Evolutionary conservation across 441 rosid species (phyloP), one percentile per base, ranked within the genome.

Genomic region (Theobroma grandiflorum): DNA sequence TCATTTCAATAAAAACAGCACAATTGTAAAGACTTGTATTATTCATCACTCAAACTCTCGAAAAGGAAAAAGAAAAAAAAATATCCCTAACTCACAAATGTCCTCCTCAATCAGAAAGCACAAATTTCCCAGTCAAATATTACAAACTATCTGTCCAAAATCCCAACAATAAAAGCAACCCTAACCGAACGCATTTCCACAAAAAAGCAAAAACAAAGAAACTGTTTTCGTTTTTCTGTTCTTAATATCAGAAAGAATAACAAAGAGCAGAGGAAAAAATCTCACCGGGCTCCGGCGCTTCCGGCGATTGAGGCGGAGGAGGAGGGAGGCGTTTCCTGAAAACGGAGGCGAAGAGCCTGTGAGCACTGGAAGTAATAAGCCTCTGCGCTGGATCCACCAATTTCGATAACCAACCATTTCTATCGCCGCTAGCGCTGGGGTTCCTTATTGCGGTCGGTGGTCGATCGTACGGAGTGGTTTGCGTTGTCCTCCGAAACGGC

Each of bases 301-400:
- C 43, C 14, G 84, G 89, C 4, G 85, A 79, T n/a, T 86, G 90
- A 26, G 81, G 87, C 22, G 88, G 86, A 8, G 92, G 83, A 2
- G 85, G 90, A 79, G 87, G 86, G 40, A 95, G 95, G 16, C 94
- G 98, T 80, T 95, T 95, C 67, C 87, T 92, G 63, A 94, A 94
- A 20, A 94, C 84, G 6, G 99, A 93, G 49, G 85, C 89, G 72
- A 92, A 95, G 15, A 97, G 91, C 80, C 82, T 87, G 74, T 92
- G 90, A 68, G 99, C 99, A 76, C 96, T 80, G 10, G 92, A 87
- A 50, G 92, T 74, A 79, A 97, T 88, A 72, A 97, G 89, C 77
- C 91, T 80, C 79, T 92, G 99, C 22, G 98, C 98, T 76, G 99
- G 99, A 91, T 95, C 97, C 83, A 95, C 92, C 75, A 97, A 59